Evolutionary conservation across 164 flowering plant genomes (phyloP).

Genomic region (Santalum album): DNA sequence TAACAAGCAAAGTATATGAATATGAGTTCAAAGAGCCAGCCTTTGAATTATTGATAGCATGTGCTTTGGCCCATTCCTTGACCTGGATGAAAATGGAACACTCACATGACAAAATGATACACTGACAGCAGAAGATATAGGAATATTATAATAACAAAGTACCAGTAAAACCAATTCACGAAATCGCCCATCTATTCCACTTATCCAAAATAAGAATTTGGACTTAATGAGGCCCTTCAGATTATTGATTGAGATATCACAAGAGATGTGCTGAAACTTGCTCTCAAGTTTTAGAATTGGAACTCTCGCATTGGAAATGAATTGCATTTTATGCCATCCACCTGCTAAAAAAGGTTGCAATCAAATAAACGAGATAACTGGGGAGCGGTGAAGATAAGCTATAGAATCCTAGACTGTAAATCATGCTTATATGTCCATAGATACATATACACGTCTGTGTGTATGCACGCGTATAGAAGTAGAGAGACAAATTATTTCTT

Average conservation of each 20-base stretch:
- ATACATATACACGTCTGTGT: not conserved
- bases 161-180: slow-evolving; percentile 87
- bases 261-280: slow-evolving; percentile 40
- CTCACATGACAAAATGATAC: slow-evolving; percentile 7
- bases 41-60: slow-evolving; percentile 65
- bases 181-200: slow-evolving; percentile 70
- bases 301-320: slow-evolving; percentile 64
- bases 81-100: slow-evolving; percentile 39
- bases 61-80: slow-evolving; percentile 95
- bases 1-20: slow-evolving; percentile 62
- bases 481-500: not conserved
- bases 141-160: slow-evolving; percentile 4
- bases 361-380: not conserved
- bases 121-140: not conserved
- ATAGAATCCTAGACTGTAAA: not conserved
- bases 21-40: slow-evolving; percentile 77
- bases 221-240: slow-evolving; percentile 71
- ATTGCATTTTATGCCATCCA: slow-evolving; percentile 29
- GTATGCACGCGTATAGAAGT: too few relatives aligned
- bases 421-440: not conserved
- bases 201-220: slow-evolving; percentile 65
- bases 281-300: slow-evolving; percentile 69
- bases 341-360: slow-evolving; percentile 34
- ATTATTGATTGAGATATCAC: slow-evolving; percentile 83
- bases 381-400: not conserved